Evolutionary conservation across 305 asterid species (phyloP), one percentile per base, ranked within the genome.

Genomic region (Solanum hybrid): DNA sequence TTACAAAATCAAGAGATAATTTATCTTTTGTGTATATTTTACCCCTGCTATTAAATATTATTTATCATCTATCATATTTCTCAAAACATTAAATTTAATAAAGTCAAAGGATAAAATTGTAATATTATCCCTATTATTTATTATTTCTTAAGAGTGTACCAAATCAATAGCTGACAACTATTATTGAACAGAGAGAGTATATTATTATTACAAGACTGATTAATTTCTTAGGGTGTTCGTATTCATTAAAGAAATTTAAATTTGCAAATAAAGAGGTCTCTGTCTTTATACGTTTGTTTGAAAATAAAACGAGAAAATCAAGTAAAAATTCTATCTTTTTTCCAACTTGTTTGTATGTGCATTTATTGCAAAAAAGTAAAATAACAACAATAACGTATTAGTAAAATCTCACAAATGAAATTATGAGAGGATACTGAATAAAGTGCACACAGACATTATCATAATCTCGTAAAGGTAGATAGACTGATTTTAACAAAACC

Each of bases 401-500:
- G 13, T 66, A n/a, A n/a, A n/a, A n/a, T 66, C 29, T 60, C 26
- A 60, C 11, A 60, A 60, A 60, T 60, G 2, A 20, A 60, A 20
- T 60, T 7, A 3, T 8, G 4, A 60, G 5, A 60, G 71, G 0
- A 20, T 56, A 56, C 10, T 6, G 4, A 17, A 56, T 20, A 60
- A 17, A 60, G 5, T 60, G 2, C 10, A 60, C 71, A 60, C 24
- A 60, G 0, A 60, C 11, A 17, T 60, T 60, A 60, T 20, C 11
- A 60, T 0, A 2, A 66, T 1, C 1, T 64, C 12, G 2, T 64
- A 22, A 10, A 9, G 14, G 0, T 66, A 4, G 14, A 9, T 9
- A 22, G 3, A 4, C 1, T 66, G 1, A 0, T 66, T 64, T n/a
- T 1, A 4, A 64, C 4, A 22, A 8, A 64, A 60, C 0, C 0